Base-by-base conservation (phyloP, 805 yeast genomes). In the Saturnispora quitensis region DNA sequence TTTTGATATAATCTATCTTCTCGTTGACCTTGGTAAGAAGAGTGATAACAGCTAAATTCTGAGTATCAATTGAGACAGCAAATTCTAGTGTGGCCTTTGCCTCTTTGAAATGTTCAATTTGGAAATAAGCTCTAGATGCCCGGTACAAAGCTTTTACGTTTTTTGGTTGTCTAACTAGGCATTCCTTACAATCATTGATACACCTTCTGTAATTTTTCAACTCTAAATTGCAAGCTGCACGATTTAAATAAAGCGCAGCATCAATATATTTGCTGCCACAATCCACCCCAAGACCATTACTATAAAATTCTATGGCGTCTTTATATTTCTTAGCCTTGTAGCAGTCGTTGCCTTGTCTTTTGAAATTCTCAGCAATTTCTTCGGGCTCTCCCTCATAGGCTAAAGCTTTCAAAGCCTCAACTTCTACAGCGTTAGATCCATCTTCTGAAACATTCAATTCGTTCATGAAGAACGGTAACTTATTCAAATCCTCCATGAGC, bases 331-430 rank as follows among this genome's bases (percentile, higher is more conserved):
- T 87, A 9, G 71, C 71, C 64, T 80, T 83, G 69, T 76, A 93
- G 53, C 86, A 77, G 15, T 89, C 97, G 65, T 95, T 93, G 5
- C 99, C 99, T 64, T 91, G 97, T 55, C 78, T 82, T 56, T 89
- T 89, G 72, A 90, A 93, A 62, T 89, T 90, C 24, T 79, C 74
- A 4, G 97, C 97, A 35, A 89, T 73, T 62, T 93, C 99, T 60
- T 85, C 82, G 0, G 97, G 97, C 56, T 89, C 96, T 44, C 98
- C 99, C 47, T 93, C 99, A 62, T 88, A 89, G 0, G 95, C 96
- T 58, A 93, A 72, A 5, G 96, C 91, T 62, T 84, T 84, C 52
- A 93, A 73, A 0, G 99, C 99, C 63, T 91, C 98, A 17, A 93
- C 69, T 48, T 80, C 83, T 4, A 73, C 62, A 61, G 86, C 87